These are phyloP conservation scores for Zea luxurians DNA, from an alignment of 176 grass and related monocot species.

Conservation along the genomic window DNA sequence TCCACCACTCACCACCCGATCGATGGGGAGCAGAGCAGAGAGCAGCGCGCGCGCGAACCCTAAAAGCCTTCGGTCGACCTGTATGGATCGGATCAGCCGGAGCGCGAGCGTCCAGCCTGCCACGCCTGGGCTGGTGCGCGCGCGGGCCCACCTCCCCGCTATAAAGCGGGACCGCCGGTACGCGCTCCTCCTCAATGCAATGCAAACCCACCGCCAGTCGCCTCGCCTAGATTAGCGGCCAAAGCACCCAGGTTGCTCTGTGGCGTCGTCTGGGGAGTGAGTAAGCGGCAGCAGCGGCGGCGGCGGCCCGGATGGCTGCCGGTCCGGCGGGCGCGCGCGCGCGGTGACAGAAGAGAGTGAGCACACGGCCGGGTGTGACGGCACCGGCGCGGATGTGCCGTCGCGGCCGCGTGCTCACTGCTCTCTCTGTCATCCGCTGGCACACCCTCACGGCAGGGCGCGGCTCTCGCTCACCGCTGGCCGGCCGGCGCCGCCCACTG, in stretches of 20 bases:
- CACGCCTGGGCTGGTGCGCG: background rate
- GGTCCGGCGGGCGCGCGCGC: constrained; percentile 33
- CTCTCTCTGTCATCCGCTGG: constrained; percentile 59
- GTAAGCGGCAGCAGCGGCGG: background rate
- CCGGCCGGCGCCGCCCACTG: constrained; percentile 11
- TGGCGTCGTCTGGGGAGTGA: background rate
- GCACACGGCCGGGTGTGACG: constrained; percentile 59
- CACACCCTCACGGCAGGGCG: background rate
- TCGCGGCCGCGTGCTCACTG: constrained; percentile 71
- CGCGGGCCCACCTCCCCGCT: constrained; percentile 26
- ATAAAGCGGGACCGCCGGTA: constrained; percentile 36
- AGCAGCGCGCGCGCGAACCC: constrained; percentile 9
- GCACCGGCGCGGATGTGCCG: constrained; percentile 54
- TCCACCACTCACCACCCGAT: background rate
- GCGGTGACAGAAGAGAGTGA: constrained; percentile 79
- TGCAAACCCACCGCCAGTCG: background rate
- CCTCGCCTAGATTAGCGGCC: background rate
- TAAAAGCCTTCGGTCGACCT: constrained; percentile 1
- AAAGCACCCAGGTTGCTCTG: background rate
- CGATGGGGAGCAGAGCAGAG: background rate
- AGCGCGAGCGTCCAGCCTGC: background rate
- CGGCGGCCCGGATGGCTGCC: background rate
- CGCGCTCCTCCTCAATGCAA: background rate
- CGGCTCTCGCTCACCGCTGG: constrained; percentile 25
- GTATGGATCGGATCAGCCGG: background rate